Conservation (phyloP, 352 stramenopile species). For the Aphanomyces euteiches region DNA sequence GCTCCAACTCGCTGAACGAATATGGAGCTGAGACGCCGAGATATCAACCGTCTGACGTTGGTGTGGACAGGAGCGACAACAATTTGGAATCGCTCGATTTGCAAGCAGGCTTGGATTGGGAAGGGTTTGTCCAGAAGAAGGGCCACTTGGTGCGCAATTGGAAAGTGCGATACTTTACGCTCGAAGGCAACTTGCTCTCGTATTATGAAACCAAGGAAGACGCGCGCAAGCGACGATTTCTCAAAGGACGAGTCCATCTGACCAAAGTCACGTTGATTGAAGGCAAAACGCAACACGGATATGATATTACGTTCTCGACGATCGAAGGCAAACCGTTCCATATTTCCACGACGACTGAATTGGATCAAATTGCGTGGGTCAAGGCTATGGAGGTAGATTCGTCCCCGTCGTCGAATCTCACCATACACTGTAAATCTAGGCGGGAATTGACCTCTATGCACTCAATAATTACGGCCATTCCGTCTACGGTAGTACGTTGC, state of each 20-base stretch:
- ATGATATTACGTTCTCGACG: constrained; percentile 83
- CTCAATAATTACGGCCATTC: constrained; percentile 82
- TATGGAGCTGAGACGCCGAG: not conserved
- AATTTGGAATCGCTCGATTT: constrained; percentile 74
- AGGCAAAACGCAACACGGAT: constrained; percentile 73
- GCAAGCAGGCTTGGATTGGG: constrained; percentile 78
- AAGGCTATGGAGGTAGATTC: constrained; percentile 70
- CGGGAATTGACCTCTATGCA: constrained; percentile 68
- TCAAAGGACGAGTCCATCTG: constrained; percentile 83
- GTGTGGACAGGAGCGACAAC: constrained; percentile 46
- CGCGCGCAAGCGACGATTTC: constrained; percentile 75
- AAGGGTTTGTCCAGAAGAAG: constrained; percentile 88
- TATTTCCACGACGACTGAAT: constrained; percentile 70
- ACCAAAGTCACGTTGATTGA: constrained; percentile 71
- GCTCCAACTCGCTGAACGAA: constrained; percentile 24
- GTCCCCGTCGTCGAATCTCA: too few species aligned
- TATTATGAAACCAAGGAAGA: constrained; percentile 89
- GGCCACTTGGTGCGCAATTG: constrained; percentile 85
- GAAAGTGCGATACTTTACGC: constrained; percentile 85
- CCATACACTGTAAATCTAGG: constrained; percentile 29
- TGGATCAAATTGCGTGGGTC: constrained; percentile 79
- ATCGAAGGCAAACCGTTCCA: constrained; percentile 81
- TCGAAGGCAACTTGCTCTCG: constrained; percentile 81
- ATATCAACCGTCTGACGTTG: constrained; percentile 14
- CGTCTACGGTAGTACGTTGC: constrained; percentile 58